phyloP scores from a whole-genome alignment of 495 filamentous ascomycete genomes.

The Hypoxylon fuscum region DNA sequence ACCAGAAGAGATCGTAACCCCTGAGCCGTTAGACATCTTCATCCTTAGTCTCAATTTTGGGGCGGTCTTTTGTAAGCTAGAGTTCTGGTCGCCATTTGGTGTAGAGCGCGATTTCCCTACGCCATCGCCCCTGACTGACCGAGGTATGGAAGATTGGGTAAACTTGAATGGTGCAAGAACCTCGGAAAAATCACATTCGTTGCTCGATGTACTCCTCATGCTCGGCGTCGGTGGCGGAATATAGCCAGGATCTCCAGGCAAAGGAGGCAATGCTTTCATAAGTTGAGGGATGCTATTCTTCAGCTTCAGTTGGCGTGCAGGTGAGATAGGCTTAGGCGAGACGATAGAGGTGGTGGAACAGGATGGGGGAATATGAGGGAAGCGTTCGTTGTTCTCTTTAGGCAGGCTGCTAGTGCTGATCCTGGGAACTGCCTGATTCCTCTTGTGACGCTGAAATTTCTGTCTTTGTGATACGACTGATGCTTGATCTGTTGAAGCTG shows the following conservation, averaged over 20 bases:
- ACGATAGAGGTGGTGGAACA: slow-evolving; percentile 48
- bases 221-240: slow-evolving; percentile 29
- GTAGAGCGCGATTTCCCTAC: background rate
- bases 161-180: slow-evolving; percentile 39
- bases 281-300: slow-evolving; percentile 61
- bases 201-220: slow-evolving; percentile 21
- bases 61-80: slow-evolving; percentile 18
- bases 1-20: slow-evolving; percentile 12
- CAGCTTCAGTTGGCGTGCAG: slow-evolving; percentile 54
- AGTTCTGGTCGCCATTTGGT: background rate
- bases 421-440: slow-evolving; percentile 38
- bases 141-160: slow-evolving; percentile 9
- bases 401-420: slow-evolving; percentile 42
- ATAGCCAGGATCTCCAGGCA: slow-evolving; percentile 47
- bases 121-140: background rate
- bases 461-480: slow-evolving; percentile 1
- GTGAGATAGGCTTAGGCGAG: slow-evolving; percentile 57
- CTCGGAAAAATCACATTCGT: slow-evolving; percentile 38
- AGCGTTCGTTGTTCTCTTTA: slow-evolving; percentile 39
- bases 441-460: slow-evolving; percentile 36
- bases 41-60: slow-evolving; percentile 50
- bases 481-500: slow-evolving; percentile 3
- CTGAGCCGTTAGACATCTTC: slow-evolving; percentile 36
- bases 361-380: slow-evolving; percentile 38
- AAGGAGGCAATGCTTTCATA: slow-evolving; percentile 60